A percentile compares a stretch with the other conserved stretches of the same genome.
These are phyloP conservation scores for Botryosphaeria agaves DNA, from an alignment of 2,329 filamentous ascomycete genomes.

Conservation along the genomic window DNA sequence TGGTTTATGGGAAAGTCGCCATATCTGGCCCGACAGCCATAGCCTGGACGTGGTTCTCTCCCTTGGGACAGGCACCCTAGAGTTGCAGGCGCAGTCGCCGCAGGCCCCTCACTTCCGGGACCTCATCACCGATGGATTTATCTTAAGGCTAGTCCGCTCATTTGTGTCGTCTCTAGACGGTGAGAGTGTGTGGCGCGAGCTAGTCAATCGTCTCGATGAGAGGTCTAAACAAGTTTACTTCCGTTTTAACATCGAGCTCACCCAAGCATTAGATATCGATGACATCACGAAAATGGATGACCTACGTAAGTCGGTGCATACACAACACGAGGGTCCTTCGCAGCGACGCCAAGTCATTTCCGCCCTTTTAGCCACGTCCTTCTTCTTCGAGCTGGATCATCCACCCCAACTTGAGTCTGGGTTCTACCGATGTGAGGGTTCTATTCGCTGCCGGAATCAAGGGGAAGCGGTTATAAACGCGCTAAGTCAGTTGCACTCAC, in stretches of 20 bases:
- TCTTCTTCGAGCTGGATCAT: slow-evolving; percentile 9
- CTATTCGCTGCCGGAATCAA: slow-evolving; percentile 7
- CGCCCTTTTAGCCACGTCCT: slow-evolving; percentile 4
- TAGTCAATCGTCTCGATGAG: slow-evolving; percentile 7
- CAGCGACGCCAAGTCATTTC: slow-evolving; percentile 5
- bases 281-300: slow-evolving; percentile 6
- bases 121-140: slow-evolving; percentile 1
- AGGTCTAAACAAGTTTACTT: slow-evolving; percentile 7
- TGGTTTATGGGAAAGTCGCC: background rate
- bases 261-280: slow-evolving; percentile 6
- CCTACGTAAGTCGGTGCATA: slow-evolving; percentile 5
- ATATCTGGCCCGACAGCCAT: background rate
- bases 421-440: slow-evolving; percentile 6
- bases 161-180: slow-evolving; percentile 9
- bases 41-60: slow-evolving; percentile 1
- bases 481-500: background rate
- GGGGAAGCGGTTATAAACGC: slow-evolving; percentile 5
- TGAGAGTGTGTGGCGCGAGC: slow-evolving; percentile 7
- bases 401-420: slow-evolving; percentile 3
- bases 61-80: background rate
- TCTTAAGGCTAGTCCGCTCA: slow-evolving; percentile 6
- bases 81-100: slow-evolving; percentile 1
- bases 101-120: slow-evolving; percentile 3
- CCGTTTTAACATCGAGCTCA: slow-evolving; percentile 7
- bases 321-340: slow-evolving; percentile 5